phyloP scores from a whole-genome alignment of 306 rosid species.

The Prunus campanulata region DNA sequence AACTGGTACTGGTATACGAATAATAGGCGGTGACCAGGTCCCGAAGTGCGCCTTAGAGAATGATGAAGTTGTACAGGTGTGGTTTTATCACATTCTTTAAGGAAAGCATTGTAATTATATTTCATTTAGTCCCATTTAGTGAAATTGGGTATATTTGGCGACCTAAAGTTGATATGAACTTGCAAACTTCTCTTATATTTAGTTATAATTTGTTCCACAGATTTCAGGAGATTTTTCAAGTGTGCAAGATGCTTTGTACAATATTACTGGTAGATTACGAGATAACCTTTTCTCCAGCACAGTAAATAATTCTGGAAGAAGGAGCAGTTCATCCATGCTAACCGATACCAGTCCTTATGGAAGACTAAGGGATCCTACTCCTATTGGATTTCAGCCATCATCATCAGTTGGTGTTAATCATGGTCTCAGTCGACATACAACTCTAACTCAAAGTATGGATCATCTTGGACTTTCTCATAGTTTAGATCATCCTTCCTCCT shows the following conservation, averaged over 20 bases:
- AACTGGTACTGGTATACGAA: conserved; percentile 74
- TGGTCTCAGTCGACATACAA: conserved; percentile 38
- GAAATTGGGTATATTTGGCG: conserved; percentile 9
- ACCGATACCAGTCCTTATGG: conserved; percentile 65
- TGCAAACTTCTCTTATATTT: conserved; percentile 5
- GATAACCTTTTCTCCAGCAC: conserved; percentile 65
- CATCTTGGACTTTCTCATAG: conserved; percentile 51
- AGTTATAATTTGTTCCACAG: conserved; percentile 38
- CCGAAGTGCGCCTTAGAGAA: conserved; percentile 79
- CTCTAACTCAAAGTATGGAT: conserved; percentile 57
- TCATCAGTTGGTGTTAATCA: conserved; percentile 43
- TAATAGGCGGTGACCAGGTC: conserved; percentile 69
- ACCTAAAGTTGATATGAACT: conserved; percentile 3
- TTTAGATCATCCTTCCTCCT: conserved; percentile 63
- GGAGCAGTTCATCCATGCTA: conserved; percentile 45
- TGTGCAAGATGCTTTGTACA: conserved; percentile 95
- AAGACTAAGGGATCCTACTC: conserved; percentile 51
- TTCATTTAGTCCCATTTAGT: conserved; percentile 10
- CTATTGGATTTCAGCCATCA: conserved; percentile 42
- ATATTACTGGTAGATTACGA: conserved; percentile 86
- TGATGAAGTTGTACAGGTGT: conserved; percentile 81
- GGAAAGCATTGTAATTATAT: not conserved
- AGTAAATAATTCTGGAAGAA: conserved; percentile 56
- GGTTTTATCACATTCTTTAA: not conserved
- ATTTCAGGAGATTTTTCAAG: conserved; percentile 79